Percentiles rank a stretch among this genome's conserved stretches.
phyloP scores from a whole-genome alignment of 148 eudicot genomes.

The Camellia sinensis region DNA sequence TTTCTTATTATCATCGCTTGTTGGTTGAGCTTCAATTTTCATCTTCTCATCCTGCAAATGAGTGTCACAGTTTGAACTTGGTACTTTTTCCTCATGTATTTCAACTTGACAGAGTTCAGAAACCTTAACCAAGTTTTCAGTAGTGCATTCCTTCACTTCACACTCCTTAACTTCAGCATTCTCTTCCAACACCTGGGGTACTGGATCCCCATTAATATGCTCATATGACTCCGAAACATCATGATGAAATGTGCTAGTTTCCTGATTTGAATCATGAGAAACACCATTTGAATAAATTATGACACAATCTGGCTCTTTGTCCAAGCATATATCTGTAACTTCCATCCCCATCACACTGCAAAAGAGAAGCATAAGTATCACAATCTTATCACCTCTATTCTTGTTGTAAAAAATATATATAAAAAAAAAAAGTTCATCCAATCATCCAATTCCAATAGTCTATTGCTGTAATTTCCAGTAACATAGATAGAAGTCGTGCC shows the following conservation, averaged over 20 bases:
- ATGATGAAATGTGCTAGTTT: slow-evolving; percentile 22
- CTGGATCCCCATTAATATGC: slow-evolving; percentile 24
- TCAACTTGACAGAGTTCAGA: slow-evolving; percentile 36
- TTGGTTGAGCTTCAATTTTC: slow-evolving; percentile 28
- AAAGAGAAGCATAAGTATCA: slow-evolving; percentile 13
- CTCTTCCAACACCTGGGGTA: slow-evolving; percentile 28
- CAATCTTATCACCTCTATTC: neutral
- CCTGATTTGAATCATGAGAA: slow-evolving; percentile 32
- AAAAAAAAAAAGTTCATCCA: neutral
- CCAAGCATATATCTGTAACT: slow-evolving; percentile 50
- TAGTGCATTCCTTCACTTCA: slow-evolving; percentile 57
- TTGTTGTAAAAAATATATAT: no score
- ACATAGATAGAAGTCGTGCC: neutral
- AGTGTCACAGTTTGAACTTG: slow-evolving; percentile 13
- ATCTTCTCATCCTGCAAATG: slow-evolving; percentile 26
- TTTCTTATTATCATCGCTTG: slow-evolving; percentile 35
- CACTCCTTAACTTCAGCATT: slow-evolving; percentile 26
- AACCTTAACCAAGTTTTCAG: slow-evolving; percentile 26
- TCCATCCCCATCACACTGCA: slow-evolving; percentile 65
- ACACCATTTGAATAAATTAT: slow-evolving; percentile 32
- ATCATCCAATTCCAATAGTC: neutral
- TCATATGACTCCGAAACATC: slow-evolving; percentile 33
- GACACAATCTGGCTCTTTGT: slow-evolving; percentile 58
- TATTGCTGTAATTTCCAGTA: neutral
- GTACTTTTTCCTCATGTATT: slow-evolving; percentile 23